Base-by-base conservation (phyloP, 2,329 filamentous ascomycete genomes). In the Fusarium bactridioides region DNA sequence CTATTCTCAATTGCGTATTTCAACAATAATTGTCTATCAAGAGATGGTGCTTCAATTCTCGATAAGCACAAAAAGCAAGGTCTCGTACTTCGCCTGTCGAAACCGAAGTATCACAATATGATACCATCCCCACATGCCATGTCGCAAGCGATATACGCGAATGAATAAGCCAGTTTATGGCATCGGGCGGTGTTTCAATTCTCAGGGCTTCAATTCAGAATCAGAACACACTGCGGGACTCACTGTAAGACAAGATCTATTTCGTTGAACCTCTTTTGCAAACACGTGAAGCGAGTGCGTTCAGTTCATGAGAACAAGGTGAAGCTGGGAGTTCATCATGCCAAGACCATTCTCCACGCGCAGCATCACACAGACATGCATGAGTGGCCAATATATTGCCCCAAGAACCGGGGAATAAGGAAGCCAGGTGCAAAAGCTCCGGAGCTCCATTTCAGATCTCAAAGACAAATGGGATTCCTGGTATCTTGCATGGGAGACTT, bases 341-440 rank as follows among this genome's bases (percentile, higher is more conserved):
- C 70, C 70, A 73, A 72, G 70, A 50, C 44, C 15, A 29, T 57
- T 54, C 54, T 59, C 59, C 64, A 69, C 51, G 64, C 31, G 25
- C 29, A 35, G 43, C 55, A 43, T 38, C 41, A 31, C 41, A 66
- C 60, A 53, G 13, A 43, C 58, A 50, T 29, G 37, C 37, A 51
- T 25, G 25, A 53, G 43, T 69, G 45, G 55, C 50, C 29, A 45
- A 19, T 21, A 43, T 37, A 31, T 10, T 18, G 33, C 25, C 50
- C 19, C n/a, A 27, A 23, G 38, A 27, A 37, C 31, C 10, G 7
- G 37, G 37, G 45, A 45, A 19, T 10, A 23, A 67, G 10, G 21
- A 6, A 37, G 21, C 16, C 25, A 58, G 64, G 51, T n/a, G 29
- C 31, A 69, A 69, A 69, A 58, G 64, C 44, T 69, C 64, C 58